A percentile compares a stretch with the other conserved stretches of the same genome.
phyloP scores from a whole-genome alignment of 23 red algal genomes.

The Gracilaria domingensis region DNA sequence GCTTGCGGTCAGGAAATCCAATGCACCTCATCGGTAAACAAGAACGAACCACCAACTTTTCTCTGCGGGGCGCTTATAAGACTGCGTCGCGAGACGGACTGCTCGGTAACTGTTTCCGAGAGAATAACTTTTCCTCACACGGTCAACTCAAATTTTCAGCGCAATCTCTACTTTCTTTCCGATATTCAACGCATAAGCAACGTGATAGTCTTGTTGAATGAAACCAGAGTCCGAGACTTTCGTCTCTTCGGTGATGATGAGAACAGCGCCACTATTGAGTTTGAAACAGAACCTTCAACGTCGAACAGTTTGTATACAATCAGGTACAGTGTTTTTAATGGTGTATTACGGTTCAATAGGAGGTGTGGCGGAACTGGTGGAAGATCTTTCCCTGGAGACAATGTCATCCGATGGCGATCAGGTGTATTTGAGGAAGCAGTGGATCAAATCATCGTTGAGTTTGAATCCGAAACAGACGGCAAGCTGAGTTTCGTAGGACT shows the following conservation, averaged over 20 bases:
- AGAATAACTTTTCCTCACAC: constrained; percentile 14
- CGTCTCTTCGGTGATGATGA: background rate
- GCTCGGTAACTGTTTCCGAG: background rate
- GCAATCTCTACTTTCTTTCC: background rate
- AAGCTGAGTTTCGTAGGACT: constrained; percentile 12
- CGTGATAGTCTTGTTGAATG: background rate
- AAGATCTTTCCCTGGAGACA: background rate
- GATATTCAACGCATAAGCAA: constrained; percentile 1
- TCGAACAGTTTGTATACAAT: background rate
- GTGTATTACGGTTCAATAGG: constrained; percentile 1
- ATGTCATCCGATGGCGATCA: constrained; percentile 9
- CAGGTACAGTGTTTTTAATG: background rate
- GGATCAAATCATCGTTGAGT: background rate
- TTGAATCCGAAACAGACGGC: background rate
- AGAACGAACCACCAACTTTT: background rate
- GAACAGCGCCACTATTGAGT: background rate
- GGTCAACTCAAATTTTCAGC: constrained; percentile 3
- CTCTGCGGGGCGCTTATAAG: background rate
- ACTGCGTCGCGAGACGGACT: background rate
- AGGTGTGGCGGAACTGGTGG: constrained; percentile 9
- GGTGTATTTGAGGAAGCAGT: background rate
- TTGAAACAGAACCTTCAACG: constrained; percentile 10
- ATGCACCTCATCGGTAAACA: constrained; percentile 1
- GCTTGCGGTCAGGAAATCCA: background rate
- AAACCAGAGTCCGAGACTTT: background rate